phyloP scores from a whole-genome alignment of 768 basidiomycete genomes.

The Suillus subaureus region DNA sequence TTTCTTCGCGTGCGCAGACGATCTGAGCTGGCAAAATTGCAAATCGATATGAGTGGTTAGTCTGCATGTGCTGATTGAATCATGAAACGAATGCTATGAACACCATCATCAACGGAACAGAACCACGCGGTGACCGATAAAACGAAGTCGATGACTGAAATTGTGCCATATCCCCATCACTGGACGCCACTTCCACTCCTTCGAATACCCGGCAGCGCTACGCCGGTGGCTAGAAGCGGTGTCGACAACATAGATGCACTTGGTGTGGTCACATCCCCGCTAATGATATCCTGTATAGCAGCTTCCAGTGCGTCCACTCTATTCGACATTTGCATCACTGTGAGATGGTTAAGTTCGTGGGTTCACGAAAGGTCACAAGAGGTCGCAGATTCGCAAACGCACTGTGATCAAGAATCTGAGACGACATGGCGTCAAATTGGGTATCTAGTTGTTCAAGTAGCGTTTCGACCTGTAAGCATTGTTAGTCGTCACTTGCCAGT shows the following conservation, averaged over 20 bases:
- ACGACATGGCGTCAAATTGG: conserved; percentile 93
- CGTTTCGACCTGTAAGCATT: conserved; percentile 70
- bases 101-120: not conserved
- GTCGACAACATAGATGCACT: conserved; percentile 68
- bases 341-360: conserved; percentile 11
- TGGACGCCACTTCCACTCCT: conserved; percentile 42
- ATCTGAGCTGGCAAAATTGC: not conserved
- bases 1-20: not conserved
- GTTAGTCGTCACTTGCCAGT: not conserved
- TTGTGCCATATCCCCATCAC: not conserved
- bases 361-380: conserved; percentile 10
- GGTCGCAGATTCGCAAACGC: conserved; percentile 40
- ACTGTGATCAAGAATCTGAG: conserved; percentile 86
- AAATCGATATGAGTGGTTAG: not conserved
- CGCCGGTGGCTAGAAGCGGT: conserved; percentile 28
- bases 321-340: conserved; percentile 93
- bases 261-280: conserved; percentile 55
- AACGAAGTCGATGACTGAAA: not conserved
- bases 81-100: not conserved
- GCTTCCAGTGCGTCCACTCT: conserved; percentile 89
- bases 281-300: conserved; percentile 92
- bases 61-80: not conserved
- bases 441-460: conserved; percentile 85
- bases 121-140: not conserved
- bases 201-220: conserved; percentile 41